A percentile compares a stretch with the other conserved stretches of the same genome.
These are phyloP conservation scores for Vigna hirtella DNA, from an alignment of 306 rosid species.

Conservation along the genomic window DNA sequence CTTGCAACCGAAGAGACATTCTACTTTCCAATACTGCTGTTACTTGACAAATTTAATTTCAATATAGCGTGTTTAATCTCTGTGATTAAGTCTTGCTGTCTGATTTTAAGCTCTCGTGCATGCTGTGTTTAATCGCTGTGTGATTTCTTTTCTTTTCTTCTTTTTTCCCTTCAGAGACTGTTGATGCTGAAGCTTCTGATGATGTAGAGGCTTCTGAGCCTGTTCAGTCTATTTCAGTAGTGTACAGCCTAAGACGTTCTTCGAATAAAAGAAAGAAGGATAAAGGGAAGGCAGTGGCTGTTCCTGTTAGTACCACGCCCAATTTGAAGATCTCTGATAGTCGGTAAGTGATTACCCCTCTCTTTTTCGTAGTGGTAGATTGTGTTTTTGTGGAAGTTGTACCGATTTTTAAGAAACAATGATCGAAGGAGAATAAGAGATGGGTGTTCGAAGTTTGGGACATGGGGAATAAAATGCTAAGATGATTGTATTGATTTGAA, in stretches of 20 bases:
- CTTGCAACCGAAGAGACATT: too few relatives aligned
- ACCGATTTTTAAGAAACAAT: background rate
- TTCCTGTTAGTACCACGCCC: slow-evolving; percentile 45
- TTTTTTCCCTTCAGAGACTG: slow-evolving; percentile 42
- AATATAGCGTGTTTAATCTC: background rate
- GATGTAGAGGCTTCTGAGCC: slow-evolving; percentile 48
- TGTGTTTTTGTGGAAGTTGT: slow-evolving; percentile 9
- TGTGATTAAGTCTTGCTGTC: background rate
- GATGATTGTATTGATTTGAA: background rate
- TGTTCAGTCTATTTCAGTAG: slow-evolving; percentile 54
- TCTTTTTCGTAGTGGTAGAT: background rate
- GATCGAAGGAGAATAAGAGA: too few relatives aligned
- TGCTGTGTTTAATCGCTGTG: background rate
- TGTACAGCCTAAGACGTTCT: slow-evolving; percentile 45
- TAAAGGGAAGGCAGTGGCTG: slow-evolving; percentile 50
- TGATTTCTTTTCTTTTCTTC: background rate
- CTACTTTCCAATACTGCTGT: background rate
- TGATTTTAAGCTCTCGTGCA: background rate
- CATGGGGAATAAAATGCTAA: background rate
- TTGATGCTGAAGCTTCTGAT: slow-evolving; percentile 46
- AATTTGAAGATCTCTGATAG: slow-evolving; percentile 6
- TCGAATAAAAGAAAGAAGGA: slow-evolving; percentile 52
- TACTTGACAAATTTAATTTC: background rate
- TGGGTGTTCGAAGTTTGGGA: too few relatives aligned
- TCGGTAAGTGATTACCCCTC: slow-evolving; percentile 54